Evolutionary conservation across 2,329 filamentous ascomycete genomes (phyloP), one percentile per base, ranked within the genome.

Genomic region (Septoria linicola): DNA sequence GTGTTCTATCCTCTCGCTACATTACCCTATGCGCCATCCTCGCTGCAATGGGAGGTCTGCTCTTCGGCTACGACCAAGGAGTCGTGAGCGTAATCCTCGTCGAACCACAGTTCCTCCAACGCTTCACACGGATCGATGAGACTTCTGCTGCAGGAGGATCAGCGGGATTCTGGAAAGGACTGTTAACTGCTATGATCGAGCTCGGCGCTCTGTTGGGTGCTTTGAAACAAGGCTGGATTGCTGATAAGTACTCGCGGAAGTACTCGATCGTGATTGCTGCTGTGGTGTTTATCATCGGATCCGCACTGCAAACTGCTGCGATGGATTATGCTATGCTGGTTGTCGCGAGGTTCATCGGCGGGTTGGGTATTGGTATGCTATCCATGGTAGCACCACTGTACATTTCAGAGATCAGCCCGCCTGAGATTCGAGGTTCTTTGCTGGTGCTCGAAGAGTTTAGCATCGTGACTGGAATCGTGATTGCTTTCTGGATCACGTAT

Each of bases 381-480:
- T 55, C 48, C 20, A 61, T 66, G 72, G 75, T 52, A 52, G 69
- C 56, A 16, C 57, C 30, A 36, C 75, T 76, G 37, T 95, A 95
- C 71, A 92, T 96, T 53, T 85, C 87, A 7, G 92, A 97, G 70
- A 75, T 96, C 10, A 84, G 88, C 3, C 91, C 92, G 0, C 70
- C 70, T 0, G 66, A 73, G 43, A 64, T 72, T 4, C 59, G 72
- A 37, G 72, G 72, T 1, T 62, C 69, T 1, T 61, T 74, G 4
- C 69, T 80, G 40, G 81, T 76, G 1, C 63, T 78, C 3, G 72
- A 78, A 50, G 70, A 75, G 41, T 66, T 78, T 49, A 68, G 65
- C 42, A 77, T 78, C 43, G 73, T 76, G 10, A 63, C 69, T 16
- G 75, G 77, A 2, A 75, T 74, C 49, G 72, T 80, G 3, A 67